phyloP scores from a whole-genome alignment of 768 basidiomycete species.

The Gyrodon lividus region DNA sequence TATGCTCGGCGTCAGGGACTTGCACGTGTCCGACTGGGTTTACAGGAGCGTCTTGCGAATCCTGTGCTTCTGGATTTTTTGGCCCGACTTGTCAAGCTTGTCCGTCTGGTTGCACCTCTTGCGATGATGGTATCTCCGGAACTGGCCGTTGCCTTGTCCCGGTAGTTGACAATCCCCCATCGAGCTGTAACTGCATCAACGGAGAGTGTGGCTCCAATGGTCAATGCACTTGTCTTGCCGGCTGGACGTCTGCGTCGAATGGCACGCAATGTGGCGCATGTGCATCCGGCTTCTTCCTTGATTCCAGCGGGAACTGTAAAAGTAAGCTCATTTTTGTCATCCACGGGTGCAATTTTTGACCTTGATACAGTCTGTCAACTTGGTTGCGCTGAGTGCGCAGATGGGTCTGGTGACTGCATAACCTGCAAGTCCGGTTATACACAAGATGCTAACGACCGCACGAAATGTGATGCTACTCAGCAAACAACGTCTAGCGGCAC shows the following conservation, averaged over 20 bases:
- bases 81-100: slow-evolving; percentile 72
- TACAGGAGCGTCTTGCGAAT: slow-evolving; percentile 76
- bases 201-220: slow-evolving; percentile 69
- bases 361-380: slow-evolving; percentile 58
- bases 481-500: slow-evolving; percentile 51
- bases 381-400: slow-evolving; percentile 70
- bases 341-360: slow-evolving; percentile 1
- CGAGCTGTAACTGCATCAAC: slow-evolving; percentile 79
- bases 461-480: slow-evolving; percentile 58
- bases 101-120: slow-evolving; percentile 63
- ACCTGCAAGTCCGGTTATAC: slow-evolving; percentile 72
- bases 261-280: slow-evolving; percentile 80
- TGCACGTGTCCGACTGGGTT: slow-evolving; percentile 77
- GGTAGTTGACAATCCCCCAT: slow-evolving; percentile 49
- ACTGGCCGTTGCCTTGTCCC: slow-evolving; percentile 67
- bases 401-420: slow-evolving; percentile 66
- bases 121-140: slow-evolving; percentile 80
- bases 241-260: slow-evolving; percentile 69
- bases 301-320: slow-evolving; percentile 69
- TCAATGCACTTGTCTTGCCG: slow-evolving; percentile 73
- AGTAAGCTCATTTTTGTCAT: slow-evolving; percentile 37
- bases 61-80: slow-evolving; percentile 72
- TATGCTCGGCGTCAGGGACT: slow-evolving; percentile 67
- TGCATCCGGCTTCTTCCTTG: slow-evolving; percentile 71
- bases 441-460: slow-evolving; percentile 61